Evolutionary conservation across 352 stramenopile genomes (phyloP), one percentile per base, ranked within the genome.

Genomic region (Pseudoperonospora humuli): DNA sequence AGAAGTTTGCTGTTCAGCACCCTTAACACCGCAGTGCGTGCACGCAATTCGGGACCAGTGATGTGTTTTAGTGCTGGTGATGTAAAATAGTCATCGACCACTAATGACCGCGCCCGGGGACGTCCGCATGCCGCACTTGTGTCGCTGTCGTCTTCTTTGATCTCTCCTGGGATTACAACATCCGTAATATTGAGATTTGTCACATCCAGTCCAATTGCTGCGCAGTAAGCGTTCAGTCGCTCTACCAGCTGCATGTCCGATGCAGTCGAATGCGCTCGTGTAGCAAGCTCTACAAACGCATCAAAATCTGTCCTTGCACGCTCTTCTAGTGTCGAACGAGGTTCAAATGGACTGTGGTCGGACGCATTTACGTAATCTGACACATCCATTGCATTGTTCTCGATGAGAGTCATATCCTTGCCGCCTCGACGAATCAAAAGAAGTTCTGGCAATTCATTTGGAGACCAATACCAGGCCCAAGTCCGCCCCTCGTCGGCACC

Each of bases 401-500:
- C 75, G 20, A 90, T 69, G n/a, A 87, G 49, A 1, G 75, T 90
- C 75, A 93, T 89, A 46, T 94, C 83, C 42, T 91, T 90, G 13
- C 73, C 78, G n/a, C 71, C 67, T 15, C 83, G 73, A 38, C 79
- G 75, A 53, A 94, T 67, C 27, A 94, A 44, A 41, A 93, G 52
- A 8, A 94, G 57, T 38, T 93, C 83, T 1, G 63, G 55, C 1
- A 98, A 67, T 46, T 99, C 96, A 34, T 72, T 92, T 53, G 95
- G 64, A 31, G 95, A 86, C 74, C 92, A 97, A 55, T 96, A 98
- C 94, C 95, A 98, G 4, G 91, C 86, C 93, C 84, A 98, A 45
- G 69, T 76, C 52, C 59, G 96, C 28, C 76, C 85, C 90, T 94
- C 83, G 31, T 94, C 83, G 7, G 91, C 87, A 25, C 93, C 94